Percentiles rank a stretch among this genome's conserved stretches.
Conservation (phyloP, 1,284 basidiomycete genomes). For the Coniophora puteana region DNA sequence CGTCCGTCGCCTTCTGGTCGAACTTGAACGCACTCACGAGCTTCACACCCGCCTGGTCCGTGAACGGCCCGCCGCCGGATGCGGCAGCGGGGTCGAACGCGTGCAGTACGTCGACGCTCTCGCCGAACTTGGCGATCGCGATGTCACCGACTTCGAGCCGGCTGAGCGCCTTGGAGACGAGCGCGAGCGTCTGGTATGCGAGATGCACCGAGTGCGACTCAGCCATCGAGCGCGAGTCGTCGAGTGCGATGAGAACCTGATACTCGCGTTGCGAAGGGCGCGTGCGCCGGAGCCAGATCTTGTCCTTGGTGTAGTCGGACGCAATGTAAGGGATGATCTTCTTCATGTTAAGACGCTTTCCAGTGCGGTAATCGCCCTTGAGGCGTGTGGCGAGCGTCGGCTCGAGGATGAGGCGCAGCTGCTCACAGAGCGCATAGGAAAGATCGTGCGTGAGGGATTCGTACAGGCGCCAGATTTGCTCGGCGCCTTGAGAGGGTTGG, state of each 20-base stretch:
- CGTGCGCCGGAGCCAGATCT: conserved; percentile 97
- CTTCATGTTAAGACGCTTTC: conserved; percentile 98
- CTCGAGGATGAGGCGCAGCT: conserved; percentile 94
- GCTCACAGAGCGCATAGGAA: conserved; percentile 91
- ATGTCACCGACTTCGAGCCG: conserved; percentile 95
- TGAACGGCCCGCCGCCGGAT: conserved; percentile 77
- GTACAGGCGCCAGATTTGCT: conserved; percentile 89
- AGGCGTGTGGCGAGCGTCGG: conserved; percentile 94
- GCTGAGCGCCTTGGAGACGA: conserved; percentile 89
- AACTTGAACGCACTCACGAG: conserved; percentile 88
- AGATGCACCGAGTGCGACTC: conserved; percentile 92
- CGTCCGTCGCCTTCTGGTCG: conserved; percentile 89
- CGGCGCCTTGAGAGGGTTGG: conserved; percentile 55
- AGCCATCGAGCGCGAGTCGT: conserved; percentile 97
- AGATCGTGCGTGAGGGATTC: conserved; percentile 88
- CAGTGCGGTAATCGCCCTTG: conserved; percentile 96
- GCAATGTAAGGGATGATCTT: conserved; percentile 99
- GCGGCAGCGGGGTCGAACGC: conserved; percentile 69
- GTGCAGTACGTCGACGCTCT: conserved; percentile 85
- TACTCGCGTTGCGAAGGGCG: conserved; percentile 94
- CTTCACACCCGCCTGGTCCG: conserved; percentile 74
- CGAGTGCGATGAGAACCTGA: conserved; percentile 92
- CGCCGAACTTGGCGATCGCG: conserved; percentile 89
- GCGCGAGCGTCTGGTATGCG: conserved; percentile 90
- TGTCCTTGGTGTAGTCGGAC: conserved; percentile 99